Evolutionary conservation across 202 grass and related monocot genomes (phyloP), one percentile per base, ranked within the genome.

Genomic region (Setaria italica): DNA sequence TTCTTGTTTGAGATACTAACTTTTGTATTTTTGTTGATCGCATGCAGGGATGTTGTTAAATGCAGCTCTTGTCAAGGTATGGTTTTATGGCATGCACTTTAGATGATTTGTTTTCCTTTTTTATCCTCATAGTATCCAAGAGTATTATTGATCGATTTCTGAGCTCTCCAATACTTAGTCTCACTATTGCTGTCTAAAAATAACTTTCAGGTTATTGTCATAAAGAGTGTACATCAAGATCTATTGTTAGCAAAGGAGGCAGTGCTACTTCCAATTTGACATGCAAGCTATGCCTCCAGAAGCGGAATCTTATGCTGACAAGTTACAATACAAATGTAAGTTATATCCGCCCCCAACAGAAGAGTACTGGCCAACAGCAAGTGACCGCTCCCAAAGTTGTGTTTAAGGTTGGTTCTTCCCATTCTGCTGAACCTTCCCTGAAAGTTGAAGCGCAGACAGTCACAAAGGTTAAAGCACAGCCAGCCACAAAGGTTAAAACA

Each of bases 61-160:
- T 99, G 97, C 81, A 85, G 11, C 77, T 83, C 88, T 84, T 99
- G 97, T 90, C 85, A 99, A 99, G 97, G 97, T 99, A 89, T 73
- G 82, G 4, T 62, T 81, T 86, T 50, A 66, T 78, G 43, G 33
- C 58, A 78, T 62, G 34, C 59, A 39, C 43, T 46, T 72, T 58
- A 80, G 70, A 17, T 70, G 14, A 0, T 66, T 21, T 72, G 4
- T 33, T 80, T 85, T 70, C 55, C 19, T n/a, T 78, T 64, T 78
- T 57, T 69, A 7, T 41, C 70, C 53, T 43, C 10, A 11, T 69
- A 47, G 53, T 80, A 70, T 82, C 71, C 21, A 59, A 70, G 11
- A 62, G 30, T 43, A 72, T 46, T 50, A 76, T 55, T 46, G 5
- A 64, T 47, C 17, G 29, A 34, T 70, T 85, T 76, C 51, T 83